These are phyloP conservation scores for Venturia carpophila DNA, from an alignment of 2,329 filamentous ascomycete species.

Conservation along the genomic window DNA sequence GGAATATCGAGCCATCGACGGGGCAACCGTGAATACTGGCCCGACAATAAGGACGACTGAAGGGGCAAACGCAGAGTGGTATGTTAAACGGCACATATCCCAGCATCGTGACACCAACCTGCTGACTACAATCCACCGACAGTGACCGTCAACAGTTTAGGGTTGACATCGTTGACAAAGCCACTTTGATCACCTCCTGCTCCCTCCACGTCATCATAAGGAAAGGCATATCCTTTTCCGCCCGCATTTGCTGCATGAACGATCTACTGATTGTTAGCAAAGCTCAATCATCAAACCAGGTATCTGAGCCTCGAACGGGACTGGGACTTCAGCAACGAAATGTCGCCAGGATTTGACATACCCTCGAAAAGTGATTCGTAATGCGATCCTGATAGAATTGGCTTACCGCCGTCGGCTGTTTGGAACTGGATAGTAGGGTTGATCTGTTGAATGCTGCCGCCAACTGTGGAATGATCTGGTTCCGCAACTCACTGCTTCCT, in stretches of 20 bases:
- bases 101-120: not conserved
- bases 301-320: not conserved
- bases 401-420: constrained; percentile 29
- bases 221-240: constrained; percentile 56
- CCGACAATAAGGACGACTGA: too few relatives aligned
- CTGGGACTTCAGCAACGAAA: not conserved
- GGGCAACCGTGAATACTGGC: too few relatives aligned
- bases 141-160: constrained; percentile 39
- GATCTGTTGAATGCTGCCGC: constrained; percentile 68
- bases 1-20: not conserved
- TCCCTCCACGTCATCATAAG: constrained; percentile 61
- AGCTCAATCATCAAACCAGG: not conserved
- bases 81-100: not conserved
- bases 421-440: constrained; percentile 49
- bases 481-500: constrained; percentile 35
- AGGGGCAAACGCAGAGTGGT: not conserved
- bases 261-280: constrained; percentile 28
- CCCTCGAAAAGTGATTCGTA: constrained; percentile 50
- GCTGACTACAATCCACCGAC: constrained; percentile 30
- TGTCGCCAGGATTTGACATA: not conserved
- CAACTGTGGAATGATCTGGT: constrained; percentile 63
- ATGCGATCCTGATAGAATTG: constrained; percentile 31
- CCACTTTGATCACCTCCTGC: constrained; percentile 49
- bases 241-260: constrained; percentile 54
- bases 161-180: constrained; percentile 41